Evolutionary conservation across 1,284 basidiomycete species (phyloP).

Genomic region (Omphalotus olearius): DNA sequence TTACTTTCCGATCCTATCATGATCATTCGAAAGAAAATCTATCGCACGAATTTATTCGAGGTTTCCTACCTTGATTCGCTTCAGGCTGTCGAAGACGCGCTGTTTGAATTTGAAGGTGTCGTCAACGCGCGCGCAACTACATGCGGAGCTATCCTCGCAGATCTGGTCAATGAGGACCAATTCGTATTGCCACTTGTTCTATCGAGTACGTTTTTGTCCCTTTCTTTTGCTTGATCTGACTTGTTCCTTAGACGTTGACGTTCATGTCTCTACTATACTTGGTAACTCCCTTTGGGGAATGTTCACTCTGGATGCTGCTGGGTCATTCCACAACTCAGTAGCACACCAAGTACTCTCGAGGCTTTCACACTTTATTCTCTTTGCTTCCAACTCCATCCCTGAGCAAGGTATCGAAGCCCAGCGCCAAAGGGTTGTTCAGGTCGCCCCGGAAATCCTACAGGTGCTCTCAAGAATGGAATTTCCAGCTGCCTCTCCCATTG

Average conservation of each 20-base stretch:
- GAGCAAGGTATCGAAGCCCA: background rate
- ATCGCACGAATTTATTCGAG: slow-evolving; percentile 6
- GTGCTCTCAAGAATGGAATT: slow-evolving; percentile 5
- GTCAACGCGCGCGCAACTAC: slow-evolving; percentile 1
- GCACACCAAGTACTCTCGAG: slow-evolving; percentile 1
- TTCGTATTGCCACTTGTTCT: slow-evolving; percentile 11
- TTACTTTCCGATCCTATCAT: background rate
- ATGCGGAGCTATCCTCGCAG: slow-evolving; percentile 1
- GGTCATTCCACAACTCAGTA: background rate
- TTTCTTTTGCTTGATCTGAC: background rate
- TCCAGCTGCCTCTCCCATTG: background rate
- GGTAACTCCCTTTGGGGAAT: slow-evolving; percentile 1
- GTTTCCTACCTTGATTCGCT: slow-evolving; percentile 4
- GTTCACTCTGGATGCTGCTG: slow-evolving; percentile 2
- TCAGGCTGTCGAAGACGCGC: slow-evolving; percentile 5
- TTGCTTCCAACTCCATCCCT: background rate
- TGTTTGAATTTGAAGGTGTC: slow-evolving; percentile 5
- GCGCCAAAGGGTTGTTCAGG: background rate
- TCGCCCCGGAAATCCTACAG: background rate
- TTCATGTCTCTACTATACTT: background rate
- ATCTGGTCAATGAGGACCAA: slow-evolving; percentile 3
- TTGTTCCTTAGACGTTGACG: slow-evolving; percentile 4
- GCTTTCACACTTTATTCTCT: slow-evolving; percentile 10
- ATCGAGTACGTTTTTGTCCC: slow-evolving; percentile 5
- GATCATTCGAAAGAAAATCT: slow-evolving; percentile 1